Conservation (phyloP, 2,329 filamentous ascomycete genomes). For the Harringtonia aguacate region DNA sequence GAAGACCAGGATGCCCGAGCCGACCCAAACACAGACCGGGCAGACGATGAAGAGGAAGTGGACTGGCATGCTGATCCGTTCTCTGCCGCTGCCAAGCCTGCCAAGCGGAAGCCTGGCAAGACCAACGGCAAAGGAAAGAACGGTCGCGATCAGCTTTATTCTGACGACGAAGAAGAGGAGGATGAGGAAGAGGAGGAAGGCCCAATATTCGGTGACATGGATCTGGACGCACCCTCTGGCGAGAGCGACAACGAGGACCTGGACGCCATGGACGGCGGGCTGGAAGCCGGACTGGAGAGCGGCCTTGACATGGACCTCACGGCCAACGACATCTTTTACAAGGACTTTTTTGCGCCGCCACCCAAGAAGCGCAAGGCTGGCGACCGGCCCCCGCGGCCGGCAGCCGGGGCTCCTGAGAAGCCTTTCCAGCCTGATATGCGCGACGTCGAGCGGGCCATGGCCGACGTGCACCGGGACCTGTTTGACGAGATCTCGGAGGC, state of each 20-base stretch:
- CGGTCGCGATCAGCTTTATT: constrained; percentile 1
- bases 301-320: constrained; percentile 37
- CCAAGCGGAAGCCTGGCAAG: constrained; percentile 14
- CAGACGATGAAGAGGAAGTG: constrained; percentile 65
- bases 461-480: constrained; percentile 70
- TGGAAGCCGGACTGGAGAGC: constrained; percentile 36
- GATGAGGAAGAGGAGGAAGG: constrained; percentile 51
- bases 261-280: constrained; percentile 41
- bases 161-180: constrained; percentile 10
- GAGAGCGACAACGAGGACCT: constrained; percentile 55
- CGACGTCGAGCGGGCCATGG: constrained; percentile 75
- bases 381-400: constrained; percentile 33
- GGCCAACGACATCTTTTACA: constrained; percentile 82
- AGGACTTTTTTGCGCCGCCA: constrained; percentile 87
- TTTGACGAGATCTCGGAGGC: constrained; percentile 68
- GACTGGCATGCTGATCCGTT: constrained; percentile 80
- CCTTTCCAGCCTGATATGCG: constrained; percentile 41
- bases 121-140: constrained; percentile 1
- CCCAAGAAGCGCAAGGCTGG: constrained; percentile 55
- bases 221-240: constrained; percentile 63
- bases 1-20: constrained; percentile 76
- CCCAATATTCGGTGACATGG: constrained; percentile 73
- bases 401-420: constrained; percentile 38
- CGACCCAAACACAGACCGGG: constrained; percentile 62
- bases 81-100: constrained; percentile 19